Base-by-base conservation (phyloP, 345 rosid genomes). In the Brassica napus region DNA sequence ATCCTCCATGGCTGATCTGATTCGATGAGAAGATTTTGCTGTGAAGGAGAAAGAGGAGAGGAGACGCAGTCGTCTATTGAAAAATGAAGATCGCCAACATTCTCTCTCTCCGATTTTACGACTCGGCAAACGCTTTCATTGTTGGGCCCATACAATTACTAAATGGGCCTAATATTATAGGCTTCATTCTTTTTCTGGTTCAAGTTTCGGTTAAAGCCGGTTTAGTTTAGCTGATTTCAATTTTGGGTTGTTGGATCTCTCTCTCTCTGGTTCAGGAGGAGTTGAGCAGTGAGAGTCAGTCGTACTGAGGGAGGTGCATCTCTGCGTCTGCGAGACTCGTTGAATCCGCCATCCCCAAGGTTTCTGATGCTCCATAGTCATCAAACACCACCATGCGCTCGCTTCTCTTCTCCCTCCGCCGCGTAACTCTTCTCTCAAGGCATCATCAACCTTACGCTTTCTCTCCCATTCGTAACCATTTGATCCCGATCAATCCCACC, bases 1-100 rank as follows among this genome's bases (percentile, higher is more conserved):
- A 49, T 79, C 82, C 68, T 79, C 77, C 82, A 79, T 79, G 63
- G 64, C 69, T 37, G 82, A 72, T 79, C 69, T 49, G 62, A 72
- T 79, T 63, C 52, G 68, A 66, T 35, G 77, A 65, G 35, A 39
- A 54, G 4, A 18, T 47, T 61, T 14, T 32, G 59, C 39, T 35
- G 44, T 6, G 69, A 24, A 10, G 15, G 70, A 69, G 63, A 63
- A 28, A 18, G 65, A 64, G 67, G n/a, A 18, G 65, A 64, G 67
- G n/a, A 44, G 77, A 67, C 55, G 68, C 24, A 67, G 55, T 67
- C 64, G 31, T 35, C 6, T 15, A 69, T 69, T 69, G 28, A 5
- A 55, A 55, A 57, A 71, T 44, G 75, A 64, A 71, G 31, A 30
- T 28, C 3, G 60, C 73, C 62, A 42, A 58, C 37, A 6, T 18